Evolutionary conservation across 2,329 filamentous ascomycete species (phyloP).

Genomic region (Colletotrichum tropicicola): DNA sequence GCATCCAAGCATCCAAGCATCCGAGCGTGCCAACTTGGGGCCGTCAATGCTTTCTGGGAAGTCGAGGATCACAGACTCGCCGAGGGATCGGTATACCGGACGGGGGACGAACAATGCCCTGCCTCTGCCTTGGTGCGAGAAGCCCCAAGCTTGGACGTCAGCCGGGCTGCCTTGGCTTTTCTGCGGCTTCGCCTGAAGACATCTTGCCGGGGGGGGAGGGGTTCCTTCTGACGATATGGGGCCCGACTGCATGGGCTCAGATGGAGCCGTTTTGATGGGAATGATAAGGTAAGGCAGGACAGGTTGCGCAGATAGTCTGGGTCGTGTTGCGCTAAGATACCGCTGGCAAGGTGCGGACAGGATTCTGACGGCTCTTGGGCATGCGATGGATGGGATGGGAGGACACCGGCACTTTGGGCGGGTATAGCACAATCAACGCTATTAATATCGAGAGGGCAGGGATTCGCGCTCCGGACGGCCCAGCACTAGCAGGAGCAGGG

Average conservation of each 20-base stretch:
- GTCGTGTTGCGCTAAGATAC: constrained; percentile 18
- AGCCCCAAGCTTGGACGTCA: background rate
- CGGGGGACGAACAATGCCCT: constrained; percentile 15
- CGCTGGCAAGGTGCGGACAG: background rate
- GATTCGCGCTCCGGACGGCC: background rate
- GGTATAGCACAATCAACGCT: constrained; percentile 21
- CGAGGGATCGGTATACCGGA: constrained; percentile 20
- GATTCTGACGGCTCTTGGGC: background rate
- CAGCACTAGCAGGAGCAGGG: constrained; percentile 17
- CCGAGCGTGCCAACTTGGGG: constrained; percentile 4
- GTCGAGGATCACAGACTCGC: constrained; percentile 21
- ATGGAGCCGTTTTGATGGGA: constrained; percentile 7
- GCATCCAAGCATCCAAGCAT: background rate
- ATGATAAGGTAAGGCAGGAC: constrained; percentile 12
- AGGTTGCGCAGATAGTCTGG: background rate
- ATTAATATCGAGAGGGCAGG: constrained; percentile 23
- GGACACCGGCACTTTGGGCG: constrained; percentile 25
- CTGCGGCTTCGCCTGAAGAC: background rate
- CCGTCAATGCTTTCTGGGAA: constrained; percentile 27
- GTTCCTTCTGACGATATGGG: constrained; percentile 17
- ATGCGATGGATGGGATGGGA: constrained; percentile 4
- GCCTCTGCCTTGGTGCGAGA: background rate
- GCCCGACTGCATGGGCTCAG: constrained; percentile 6
- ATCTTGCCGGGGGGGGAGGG: background rate
- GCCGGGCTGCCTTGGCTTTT: background rate